phyloP scores from a whole-genome alignment of 805 yeast genomes.

The Ogataea philodendri region DNA sequence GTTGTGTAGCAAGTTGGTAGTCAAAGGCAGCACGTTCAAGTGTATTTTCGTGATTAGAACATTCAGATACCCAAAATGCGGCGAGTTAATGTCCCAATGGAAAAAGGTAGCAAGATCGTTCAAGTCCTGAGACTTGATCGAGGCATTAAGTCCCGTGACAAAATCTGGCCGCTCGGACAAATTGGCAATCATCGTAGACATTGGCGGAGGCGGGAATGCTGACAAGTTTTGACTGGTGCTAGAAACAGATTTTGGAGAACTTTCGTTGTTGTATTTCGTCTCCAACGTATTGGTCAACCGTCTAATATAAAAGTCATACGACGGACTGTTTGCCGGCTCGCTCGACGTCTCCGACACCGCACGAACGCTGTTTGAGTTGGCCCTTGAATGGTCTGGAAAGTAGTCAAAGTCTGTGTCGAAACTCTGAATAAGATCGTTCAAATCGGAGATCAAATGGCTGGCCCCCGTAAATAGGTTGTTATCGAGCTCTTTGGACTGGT shows the following conservation, averaged over 20 bases:
- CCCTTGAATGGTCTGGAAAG: background rate
- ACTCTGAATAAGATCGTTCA: constrained; percentile 35
- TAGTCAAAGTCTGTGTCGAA: constrained; percentile 27
- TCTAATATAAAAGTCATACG: constrained; percentile 10
- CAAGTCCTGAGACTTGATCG: constrained; percentile 28
- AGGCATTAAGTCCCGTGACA: constrained; percentile 27
- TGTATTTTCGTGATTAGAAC: constrained; percentile 36
- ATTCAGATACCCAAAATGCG: constrained; percentile 34
- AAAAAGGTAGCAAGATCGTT: constrained; percentile 31
- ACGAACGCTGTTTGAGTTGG: background rate
- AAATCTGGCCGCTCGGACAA: constrained; percentile 28
- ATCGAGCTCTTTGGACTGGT: constrained; percentile 28
- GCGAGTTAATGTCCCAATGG: constrained; percentile 31
- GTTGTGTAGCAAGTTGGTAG: constrained; percentile 34
- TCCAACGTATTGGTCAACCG: constrained; percentile 7
- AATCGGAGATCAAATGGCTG: constrained; percentile 35
- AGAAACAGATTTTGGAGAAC: background rate
- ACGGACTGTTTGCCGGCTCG: constrained; percentile 9
- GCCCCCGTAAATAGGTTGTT: constrained; percentile 36
- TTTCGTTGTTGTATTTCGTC: constrained; percentile 3
- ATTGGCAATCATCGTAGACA: constrained; percentile 13
- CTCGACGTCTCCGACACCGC: background rate
- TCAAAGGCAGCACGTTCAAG: constrained; percentile 36
- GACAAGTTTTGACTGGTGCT: constrained; percentile 5
- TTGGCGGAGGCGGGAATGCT: constrained; percentile 29